Percentiles rank a stretch among this genome's conserved stretches.
phyloP scores from a whole-genome alignment of 2,329 filamentous ascomycete species.

The Domatiomyces catenatus region DNA sequence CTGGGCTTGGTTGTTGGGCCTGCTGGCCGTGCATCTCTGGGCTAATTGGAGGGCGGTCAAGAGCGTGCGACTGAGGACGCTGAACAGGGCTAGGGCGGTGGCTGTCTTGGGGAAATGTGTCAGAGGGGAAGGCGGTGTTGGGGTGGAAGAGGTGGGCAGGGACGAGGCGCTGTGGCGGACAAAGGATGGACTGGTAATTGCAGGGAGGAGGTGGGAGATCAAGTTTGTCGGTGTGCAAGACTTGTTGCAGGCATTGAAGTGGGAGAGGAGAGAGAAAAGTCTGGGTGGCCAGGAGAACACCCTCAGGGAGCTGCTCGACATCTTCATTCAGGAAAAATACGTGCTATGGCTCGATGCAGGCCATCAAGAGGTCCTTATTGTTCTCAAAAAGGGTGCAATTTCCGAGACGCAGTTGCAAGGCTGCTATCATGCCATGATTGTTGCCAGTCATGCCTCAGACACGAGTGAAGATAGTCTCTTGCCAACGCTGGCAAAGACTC shows the following conservation, averaged over 20 bases:
- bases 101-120: conserved; percentile 42
- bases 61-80: conserved; percentile 63
- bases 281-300: neutral
- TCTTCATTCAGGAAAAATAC: conserved; percentile 41
- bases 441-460: neutral
- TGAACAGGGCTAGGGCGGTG: conserved; percentile 76
- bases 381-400: conserved; percentile 45
- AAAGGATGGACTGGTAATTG: neutral
- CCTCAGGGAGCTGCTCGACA: conserved; percentile 19
- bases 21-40: conserved; percentile 62
- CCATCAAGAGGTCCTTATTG: conserved; percentile 37
- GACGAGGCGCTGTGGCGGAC: conserved; percentile 1
- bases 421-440: conserved; percentile 43
- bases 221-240: neutral
- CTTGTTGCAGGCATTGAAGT: neutral
- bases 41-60: conserved; percentile 80
- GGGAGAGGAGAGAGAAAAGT: neutral
- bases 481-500: neutral
- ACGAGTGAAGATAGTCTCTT: neutral
- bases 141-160: conserved; percentile 7
- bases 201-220: neutral
- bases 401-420: conserved; percentile 40
- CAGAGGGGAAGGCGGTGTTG: neutral
- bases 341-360: conserved; percentile 42
- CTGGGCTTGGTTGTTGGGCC: conserved; percentile 53